Percentiles rank a stretch among this genome's conserved stretches.
Evolutionary conservation across 257 asterid species (phyloP).

Genomic region (Coffea canephora): DNA sequence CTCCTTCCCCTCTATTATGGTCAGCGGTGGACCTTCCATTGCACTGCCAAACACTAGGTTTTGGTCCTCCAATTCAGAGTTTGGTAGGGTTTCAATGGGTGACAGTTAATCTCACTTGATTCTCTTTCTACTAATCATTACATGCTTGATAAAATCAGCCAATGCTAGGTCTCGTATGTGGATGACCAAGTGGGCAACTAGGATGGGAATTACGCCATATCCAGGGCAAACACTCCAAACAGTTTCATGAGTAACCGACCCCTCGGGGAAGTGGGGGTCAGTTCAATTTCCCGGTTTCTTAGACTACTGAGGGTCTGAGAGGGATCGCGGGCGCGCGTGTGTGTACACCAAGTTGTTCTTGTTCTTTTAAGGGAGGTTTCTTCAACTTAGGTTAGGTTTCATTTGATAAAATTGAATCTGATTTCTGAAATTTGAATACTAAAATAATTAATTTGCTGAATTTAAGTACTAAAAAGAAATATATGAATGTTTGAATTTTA

Average conservation of each 20-base stretch:
- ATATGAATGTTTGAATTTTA: too few species aligned
- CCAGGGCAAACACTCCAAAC: slow-evolving; percentile 4
- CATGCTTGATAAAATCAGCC: slow-evolving; percentile 16
- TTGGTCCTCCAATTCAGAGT: not conserved
- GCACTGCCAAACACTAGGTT: not conserved
- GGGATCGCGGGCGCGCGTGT: too few species aligned
- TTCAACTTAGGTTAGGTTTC: too few species aligned
- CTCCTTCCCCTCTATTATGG: not conserved
- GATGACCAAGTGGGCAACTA: slow-evolving; percentile 14
- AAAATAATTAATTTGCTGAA: too few species aligned
- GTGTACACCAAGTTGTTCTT: too few species aligned
- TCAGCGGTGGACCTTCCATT: slow-evolving; percentile 8
- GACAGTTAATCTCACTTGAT: slow-evolving; percentile 12
- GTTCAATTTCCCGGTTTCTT: not conserved
- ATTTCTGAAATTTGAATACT: too few species aligned
- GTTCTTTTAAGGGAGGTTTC: too few species aligned
- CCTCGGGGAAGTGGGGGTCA: slow-evolving; percentile 2
- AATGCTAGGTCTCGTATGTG: slow-evolving; percentile 25
- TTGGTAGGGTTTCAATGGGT: slow-evolving; percentile 15
- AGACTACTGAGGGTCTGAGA: not conserved
- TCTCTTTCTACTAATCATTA: too few species aligned
- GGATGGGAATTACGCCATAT: slow-evolving; percentile 3
- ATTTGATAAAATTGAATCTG: too few species aligned
- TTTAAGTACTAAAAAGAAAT: too few species aligned
- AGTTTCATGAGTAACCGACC: not conserved